phyloP scores from a whole-genome alignment of 176 grass and related monocot genomes.

The Microstegium vimineum region DNA sequence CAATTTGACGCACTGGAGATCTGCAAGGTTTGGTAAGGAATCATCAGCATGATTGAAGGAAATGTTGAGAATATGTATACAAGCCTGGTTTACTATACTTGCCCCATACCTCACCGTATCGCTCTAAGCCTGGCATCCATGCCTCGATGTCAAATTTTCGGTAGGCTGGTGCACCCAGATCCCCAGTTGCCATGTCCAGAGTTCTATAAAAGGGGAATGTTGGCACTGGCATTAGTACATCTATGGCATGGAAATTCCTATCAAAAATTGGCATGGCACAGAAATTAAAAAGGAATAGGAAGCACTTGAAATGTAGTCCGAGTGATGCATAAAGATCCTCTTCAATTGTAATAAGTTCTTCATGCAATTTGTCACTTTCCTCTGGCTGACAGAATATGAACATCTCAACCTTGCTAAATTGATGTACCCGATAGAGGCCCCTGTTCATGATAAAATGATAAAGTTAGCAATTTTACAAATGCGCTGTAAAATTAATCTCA shows the following conservation, averaged over 20 bases:
- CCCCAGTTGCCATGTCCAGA: conserved; percentile 88
- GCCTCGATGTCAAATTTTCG: conserved; percentile 92
- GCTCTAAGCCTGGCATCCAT: conserved; percentile 94
- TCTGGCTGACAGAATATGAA: conserved; percentile 85
- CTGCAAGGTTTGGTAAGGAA: conserved; percentile 24
- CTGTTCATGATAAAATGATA: conserved; percentile 42
- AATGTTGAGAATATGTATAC: neutral
- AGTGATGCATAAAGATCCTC: conserved; percentile 90
- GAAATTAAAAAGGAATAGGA: conserved; percentile 15
- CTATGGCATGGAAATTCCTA: neutral
- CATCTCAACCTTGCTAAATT: conserved; percentile 99
- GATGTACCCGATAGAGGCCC: conserved; percentile 89
- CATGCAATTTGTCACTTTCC: conserved; percentile 77
- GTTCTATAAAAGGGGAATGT: conserved; percentile 39
- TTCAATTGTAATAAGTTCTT: conserved; percentile 90
- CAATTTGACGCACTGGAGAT: conserved; percentile 97
- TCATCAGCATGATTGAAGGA: neutral
- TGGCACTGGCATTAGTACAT: neutral
- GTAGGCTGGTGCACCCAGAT: conserved; percentile 83
- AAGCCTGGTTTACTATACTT: neutral
- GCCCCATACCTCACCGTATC: conserved; percentile 81
- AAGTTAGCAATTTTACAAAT: conserved; percentile 4
- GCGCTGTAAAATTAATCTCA: neutral
- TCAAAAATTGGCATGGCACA: neutral
- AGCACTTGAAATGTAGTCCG: conserved; percentile 95